These are phyloP conservation scores for Starmerella riodocensis DNA, from an alignment of 805 yeast genomes.

Conservation along the genomic window DNA sequence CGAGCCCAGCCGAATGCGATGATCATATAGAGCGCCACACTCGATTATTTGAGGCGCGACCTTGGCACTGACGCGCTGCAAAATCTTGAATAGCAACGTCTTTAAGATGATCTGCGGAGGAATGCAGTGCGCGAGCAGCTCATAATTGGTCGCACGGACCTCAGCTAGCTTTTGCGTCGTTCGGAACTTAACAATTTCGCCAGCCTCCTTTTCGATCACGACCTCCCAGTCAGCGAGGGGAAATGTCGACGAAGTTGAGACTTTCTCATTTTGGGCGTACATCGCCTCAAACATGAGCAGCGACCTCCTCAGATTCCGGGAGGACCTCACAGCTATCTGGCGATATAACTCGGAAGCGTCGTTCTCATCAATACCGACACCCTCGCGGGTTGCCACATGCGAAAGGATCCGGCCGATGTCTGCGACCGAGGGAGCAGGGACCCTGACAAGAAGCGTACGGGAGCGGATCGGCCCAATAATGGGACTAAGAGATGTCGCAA, in stretches of 20 bases:
- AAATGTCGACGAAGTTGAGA: constrained; percentile 33
- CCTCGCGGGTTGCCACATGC: constrained; percentile 47
- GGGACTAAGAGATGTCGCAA: constrained; percentile 81
- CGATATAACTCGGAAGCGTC: constrained; percentile 29
- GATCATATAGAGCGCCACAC: constrained; percentile 55
- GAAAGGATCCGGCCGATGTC: constrained; percentile 48
- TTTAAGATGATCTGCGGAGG: constrained; percentile 76
- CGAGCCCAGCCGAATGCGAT: constrained; percentile 69
- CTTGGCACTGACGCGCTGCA: constrained; percentile 22
- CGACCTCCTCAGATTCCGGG: constrained; percentile 66
- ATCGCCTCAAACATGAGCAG: constrained; percentile 72
- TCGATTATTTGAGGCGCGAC: constrained; percentile 33
- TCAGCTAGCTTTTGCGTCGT: constrained; percentile 38
- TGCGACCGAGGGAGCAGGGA: constrained; percentile 58
- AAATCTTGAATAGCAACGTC: constrained; percentile 33
- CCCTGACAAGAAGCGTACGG: constrained; percentile 75
- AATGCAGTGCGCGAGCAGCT: constrained; percentile 81
- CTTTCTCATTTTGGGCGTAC: constrained; percentile 27
- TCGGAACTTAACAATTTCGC: constrained; percentile 44
- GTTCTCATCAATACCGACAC: constrained; percentile 33
- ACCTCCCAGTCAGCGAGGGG: constrained; percentile 80
- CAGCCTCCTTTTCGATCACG: constrained; percentile 58
- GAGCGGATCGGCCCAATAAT: constrained; percentile 91
- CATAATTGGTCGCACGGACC: constrained; percentile 61
- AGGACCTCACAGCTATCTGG: constrained; percentile 41